Conservation (phyloP, 495 filamentous ascomycete genomes). For the Neurospora sp. region DNA sequence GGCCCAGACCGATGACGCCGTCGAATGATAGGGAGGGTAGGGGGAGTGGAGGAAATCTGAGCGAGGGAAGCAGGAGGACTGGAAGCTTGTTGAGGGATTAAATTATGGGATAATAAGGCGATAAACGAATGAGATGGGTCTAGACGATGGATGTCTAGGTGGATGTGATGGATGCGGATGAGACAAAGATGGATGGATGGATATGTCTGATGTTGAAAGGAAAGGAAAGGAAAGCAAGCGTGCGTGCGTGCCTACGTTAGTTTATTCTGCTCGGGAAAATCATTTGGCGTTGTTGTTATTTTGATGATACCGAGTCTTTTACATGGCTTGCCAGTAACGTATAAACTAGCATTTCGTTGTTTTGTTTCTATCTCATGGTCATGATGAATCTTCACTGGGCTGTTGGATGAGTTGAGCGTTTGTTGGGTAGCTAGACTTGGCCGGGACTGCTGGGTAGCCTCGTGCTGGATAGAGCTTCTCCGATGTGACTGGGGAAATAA, state of each 20-base stretch:
- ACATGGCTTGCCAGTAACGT: background rate
- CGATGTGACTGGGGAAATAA: background rate
- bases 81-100: constrained; percentile 2
- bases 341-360: background rate
- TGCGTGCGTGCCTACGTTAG: background rate
- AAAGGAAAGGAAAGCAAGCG: background rate
- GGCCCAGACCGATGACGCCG: constrained; percentile 45
- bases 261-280: background rate
- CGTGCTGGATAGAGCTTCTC: background rate
- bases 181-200: background rate
- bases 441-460: background rate
- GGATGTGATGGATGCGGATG: background rate
- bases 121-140: background rate
- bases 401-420: background rate
- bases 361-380: background rate
- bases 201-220: background rate
- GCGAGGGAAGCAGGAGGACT: constrained; percentile 15
- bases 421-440: background rate
- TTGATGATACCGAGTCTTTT: background rate
- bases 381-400: background rate
- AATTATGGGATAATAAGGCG: background rate
- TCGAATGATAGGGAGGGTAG: constrained; percentile 19
- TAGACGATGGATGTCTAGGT: background rate
- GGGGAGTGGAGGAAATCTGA: constrained; percentile 2
- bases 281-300: background rate